Base-by-base conservation (phyloP, 2,329 filamentous ascomycete species). In the Didymella arachidicola region DNA sequence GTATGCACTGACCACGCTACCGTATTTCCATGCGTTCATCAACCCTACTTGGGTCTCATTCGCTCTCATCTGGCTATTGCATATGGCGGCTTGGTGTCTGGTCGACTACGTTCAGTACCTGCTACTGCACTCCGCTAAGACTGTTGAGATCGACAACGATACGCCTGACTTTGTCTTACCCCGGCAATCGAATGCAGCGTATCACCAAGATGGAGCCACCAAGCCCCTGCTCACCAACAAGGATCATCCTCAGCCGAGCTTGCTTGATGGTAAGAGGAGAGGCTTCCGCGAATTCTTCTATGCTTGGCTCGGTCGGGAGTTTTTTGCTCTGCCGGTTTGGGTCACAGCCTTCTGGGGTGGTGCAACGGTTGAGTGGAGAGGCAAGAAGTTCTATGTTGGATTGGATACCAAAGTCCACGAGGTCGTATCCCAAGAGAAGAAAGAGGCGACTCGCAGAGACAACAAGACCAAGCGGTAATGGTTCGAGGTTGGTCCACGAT, bases 321-420 rank as follows among this genome's bases (percentile, higher is more conserved):
- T 86, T 0, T 81, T 97, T 8, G 93, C 95, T 0, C 80, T 97
- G 44, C 93, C 93, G 0, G 89, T 99, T 59, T 99, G 95, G 95
- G 80, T 87, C 0, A 93, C 89, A 86, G 95, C 95, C 0, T 91
- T 97, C 19, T 86, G 92, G 67, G 89, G 94, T n/a, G 95, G 95
- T 0, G 87, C 90, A 1, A 94, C 88, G 0, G 92, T 99, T 0
- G 86, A 86, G 51, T 99, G 95, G 96, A 83, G 95, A 54, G 94
- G 93, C 0, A 89, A 88, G 70, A 84, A 81, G 27, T 98, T 98
- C 74, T 86, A 85, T 68, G 93, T 98, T 1, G 87, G 89, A 1
- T 83, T 92, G 66, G 91, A 98, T 74, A 94, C 94, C 83, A 91
- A 88, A 49, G 94, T 96, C 26, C 82, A 86, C 64, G 86, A 87